These are phyloP conservation scores for Plenodomus lindquistii DNA, from an alignment of 2,329 filamentous ascomycete genomes.

Conservation along the genomic window DNA sequence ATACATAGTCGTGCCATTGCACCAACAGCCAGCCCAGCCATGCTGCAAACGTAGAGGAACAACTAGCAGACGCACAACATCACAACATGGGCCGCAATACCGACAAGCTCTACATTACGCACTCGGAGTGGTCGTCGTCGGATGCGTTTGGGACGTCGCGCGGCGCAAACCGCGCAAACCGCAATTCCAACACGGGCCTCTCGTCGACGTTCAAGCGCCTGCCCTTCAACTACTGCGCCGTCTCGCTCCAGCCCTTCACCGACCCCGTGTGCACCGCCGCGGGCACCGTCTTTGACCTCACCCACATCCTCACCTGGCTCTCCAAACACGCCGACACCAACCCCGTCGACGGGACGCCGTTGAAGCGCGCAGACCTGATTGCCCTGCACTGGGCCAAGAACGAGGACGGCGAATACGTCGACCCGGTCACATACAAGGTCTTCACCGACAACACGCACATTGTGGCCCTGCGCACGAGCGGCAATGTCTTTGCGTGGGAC, in stretches of 20 bases:
- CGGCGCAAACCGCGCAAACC: conserved; percentile 65
- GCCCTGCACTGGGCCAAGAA: conserved; percentile 92
- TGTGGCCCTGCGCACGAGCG: conserved; percentile 81
- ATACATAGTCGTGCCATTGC: too few relatives aligned
- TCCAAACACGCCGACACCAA: conserved; percentile 93
- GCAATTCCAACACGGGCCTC: conserved; percentile 54
- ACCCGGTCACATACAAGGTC: conserved; percentile 96
- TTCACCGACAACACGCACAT: conserved; percentile 98
- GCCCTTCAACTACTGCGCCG: conserved; percentile 97
- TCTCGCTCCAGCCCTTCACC: conserved; percentile 91
- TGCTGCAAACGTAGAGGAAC: too few relatives aligned
- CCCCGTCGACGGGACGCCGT: conserved; percentile 78
- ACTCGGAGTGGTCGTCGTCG: conserved; percentile 94
- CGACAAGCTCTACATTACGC: conserved; percentile 71
- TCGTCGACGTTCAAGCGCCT: conserved; percentile 76
- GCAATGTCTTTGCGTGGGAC: conserved; percentile 96
- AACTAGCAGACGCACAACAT: background rate
- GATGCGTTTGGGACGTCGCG: conserved; percentile 86
- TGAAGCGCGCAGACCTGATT: conserved; percentile 82
- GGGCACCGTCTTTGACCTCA: conserved; percentile 92
- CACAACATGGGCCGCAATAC: conserved; percentile 44
- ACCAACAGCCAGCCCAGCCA: too few relatives aligned
- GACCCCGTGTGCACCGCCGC: conserved; percentile 88
- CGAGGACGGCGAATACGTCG: conserved; percentile 86
- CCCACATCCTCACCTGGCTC: conserved; percentile 92